Base-by-base conservation (phyloP, 1,284 basidiomycete species). In the Rhodotorula sp. region DNA sequence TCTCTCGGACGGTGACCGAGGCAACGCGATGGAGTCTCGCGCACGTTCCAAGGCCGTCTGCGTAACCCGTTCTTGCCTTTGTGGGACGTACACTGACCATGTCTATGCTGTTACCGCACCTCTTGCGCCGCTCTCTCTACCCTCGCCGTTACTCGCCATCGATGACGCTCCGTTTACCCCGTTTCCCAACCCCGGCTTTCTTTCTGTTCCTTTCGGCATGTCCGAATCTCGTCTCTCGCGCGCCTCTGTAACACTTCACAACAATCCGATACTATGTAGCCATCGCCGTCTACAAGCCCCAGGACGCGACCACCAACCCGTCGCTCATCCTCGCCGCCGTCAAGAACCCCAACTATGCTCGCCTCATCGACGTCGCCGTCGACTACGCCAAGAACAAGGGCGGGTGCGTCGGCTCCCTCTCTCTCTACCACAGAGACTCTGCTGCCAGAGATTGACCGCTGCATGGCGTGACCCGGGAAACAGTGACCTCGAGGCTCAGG, bases 231-330 rank as follows among this genome's bases (percentile, higher is more conserved):
- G 17, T 18, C n/a, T 15, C n/a, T 44, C 42, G 22, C 37, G 22
- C 22, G 6, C 42, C 8, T 17, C n/a, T 62, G n/a, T 29, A 2
- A 33, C 45, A 18, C 24, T 10, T 73, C 67, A 2, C 37, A 12
- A 42, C 14, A n/a, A n/a, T n/a, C n/a, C n/a, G 37, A 42, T 12
- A 12, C 37, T 12, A 12, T 68, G 69, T 79, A 91, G 90, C 86
- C 72, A 94, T 94, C 84, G 90, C 87, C 83, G 88, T 86, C 75
- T 96, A 94, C 88, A 93, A 95, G 84, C 93, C 93, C 77, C 91
- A 92, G 84, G 90, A 84, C 78, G 93, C 94, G 26, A 97, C 94
- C 65, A 97, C 94, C 77, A 97, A 97, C 85, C 94, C 94, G 74
- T 82, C 80, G 65, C 81, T 86, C 70, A 91, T 95, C 83, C 86